Percentiles rank a stretch among this genome's conserved stretches.
Evolutionary conservation across 163 green algal genomes (phyloP).

Genomic region (Volvox carteri): DNA sequence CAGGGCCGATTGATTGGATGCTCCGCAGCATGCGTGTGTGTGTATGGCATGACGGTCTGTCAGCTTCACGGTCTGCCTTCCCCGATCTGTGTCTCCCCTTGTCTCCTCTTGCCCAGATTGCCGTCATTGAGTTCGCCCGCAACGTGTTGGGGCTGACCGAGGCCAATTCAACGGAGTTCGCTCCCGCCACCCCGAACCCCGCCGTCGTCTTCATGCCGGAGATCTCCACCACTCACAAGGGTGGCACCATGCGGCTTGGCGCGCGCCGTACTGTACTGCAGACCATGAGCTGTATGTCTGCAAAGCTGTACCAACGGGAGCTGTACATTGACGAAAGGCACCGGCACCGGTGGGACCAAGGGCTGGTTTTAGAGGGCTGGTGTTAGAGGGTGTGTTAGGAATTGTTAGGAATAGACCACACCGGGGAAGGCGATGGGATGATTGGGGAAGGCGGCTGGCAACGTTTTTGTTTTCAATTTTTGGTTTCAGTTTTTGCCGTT

Average conservation of each 20-base stretch:
- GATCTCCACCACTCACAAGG: constrained; percentile 84
- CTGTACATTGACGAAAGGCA: constrained; percentile 95
- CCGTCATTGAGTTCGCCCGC: constrained; percentile 98
- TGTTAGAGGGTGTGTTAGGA: too few relatives aligned
- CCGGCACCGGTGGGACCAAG: constrained; percentile 87
- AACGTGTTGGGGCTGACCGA: constrained; percentile 90
- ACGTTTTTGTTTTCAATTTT: too few relatives aligned
- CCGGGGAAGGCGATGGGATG: too few relatives aligned
- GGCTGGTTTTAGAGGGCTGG: neutral
- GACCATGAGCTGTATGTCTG: constrained; percentile 92
- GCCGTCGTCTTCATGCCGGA: constrained; percentile 97
- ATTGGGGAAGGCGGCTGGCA: too few relatives aligned
- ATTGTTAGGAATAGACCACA: too few relatives aligned
- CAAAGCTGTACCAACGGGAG: constrained; percentile 94
- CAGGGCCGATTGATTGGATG: too few relatives aligned
- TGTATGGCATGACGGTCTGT: too few relatives aligned
- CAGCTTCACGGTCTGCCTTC: too few relatives aligned
- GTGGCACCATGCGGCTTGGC: constrained; percentile 98
- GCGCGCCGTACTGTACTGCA: constrained; percentile 84
- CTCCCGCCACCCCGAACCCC: constrained; percentile 84
- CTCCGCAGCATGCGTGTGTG: too few relatives aligned
- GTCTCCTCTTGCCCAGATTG: constrained; percentile 75
- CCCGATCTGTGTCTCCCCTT: neutral
- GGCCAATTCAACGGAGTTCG: constrained; percentile 96
- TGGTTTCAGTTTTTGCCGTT: too few relatives aligned